phyloP scores from a whole-genome alignment of 2,329 filamentous ascomycete genomes.

The Hirsutella rhossiliensis region DNA sequence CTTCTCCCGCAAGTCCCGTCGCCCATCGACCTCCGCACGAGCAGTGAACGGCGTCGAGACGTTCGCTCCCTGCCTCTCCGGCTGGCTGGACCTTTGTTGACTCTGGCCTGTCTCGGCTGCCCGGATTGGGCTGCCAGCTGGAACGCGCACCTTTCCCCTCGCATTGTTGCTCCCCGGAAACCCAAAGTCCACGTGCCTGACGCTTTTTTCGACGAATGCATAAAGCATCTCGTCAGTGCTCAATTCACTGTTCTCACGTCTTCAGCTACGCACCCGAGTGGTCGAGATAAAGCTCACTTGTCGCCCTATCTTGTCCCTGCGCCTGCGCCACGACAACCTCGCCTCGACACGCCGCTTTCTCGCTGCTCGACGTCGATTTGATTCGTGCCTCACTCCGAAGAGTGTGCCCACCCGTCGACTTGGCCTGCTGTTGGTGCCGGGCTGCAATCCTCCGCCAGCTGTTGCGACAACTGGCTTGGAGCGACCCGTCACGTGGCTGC shows the following conservation, averaged over 20 bases:
- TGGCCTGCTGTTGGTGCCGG: background rate
- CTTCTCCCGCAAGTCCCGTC: too few species aligned
- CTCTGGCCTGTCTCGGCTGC: background rate
- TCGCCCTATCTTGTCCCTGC: background rate
- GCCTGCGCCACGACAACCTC: background rate
- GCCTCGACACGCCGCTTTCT: background rate
- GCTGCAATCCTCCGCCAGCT: background rate
- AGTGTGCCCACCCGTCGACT: background rate
- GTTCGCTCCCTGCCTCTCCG: background rate
- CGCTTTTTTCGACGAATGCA: background rate
- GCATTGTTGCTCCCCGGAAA: background rate
- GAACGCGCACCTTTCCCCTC: slow-evolving; percentile 1
- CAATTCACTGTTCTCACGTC: background rate
- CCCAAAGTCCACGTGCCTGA: background rate
- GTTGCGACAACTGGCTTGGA: background rate
- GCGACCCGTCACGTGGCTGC: background rate
- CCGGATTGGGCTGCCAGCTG: slow-evolving; percentile 1
- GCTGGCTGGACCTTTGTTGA: slow-evolving; percentile 1
- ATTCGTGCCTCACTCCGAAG: background rate
- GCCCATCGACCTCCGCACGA: background rate
- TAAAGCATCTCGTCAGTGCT: background rate
- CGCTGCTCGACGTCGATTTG: background rate
- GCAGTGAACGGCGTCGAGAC: background rate
- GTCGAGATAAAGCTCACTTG: background rate
- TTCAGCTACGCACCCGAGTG: background rate